A percentile compares a stretch with the other conserved stretches of the same genome.
These are phyloP conservation scores for Pharnaceum exiguum DNA, from an alignment of 148 eudicot species.

Conservation along the genomic window DNA sequence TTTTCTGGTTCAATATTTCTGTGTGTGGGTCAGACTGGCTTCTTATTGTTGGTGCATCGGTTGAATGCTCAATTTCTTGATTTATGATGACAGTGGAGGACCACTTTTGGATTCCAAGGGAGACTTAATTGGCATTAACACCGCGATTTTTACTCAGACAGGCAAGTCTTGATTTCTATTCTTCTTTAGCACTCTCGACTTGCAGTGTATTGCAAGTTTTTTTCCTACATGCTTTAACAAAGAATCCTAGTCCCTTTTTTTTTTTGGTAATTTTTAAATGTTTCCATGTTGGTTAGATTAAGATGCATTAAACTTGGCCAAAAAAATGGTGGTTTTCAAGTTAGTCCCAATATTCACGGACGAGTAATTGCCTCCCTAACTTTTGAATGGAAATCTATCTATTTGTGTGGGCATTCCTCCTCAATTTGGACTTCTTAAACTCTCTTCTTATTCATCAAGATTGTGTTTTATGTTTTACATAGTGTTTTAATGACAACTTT, in stretches of 20 bases:
- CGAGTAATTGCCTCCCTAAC: too few species aligned
- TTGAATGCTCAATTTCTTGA: neutral
- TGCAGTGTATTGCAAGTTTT: neutral
- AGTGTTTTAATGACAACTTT: too few species aligned
- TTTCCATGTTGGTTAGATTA: too few species aligned
- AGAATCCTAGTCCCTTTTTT: neutral
- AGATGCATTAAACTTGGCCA: too few species aligned
- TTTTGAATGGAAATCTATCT: too few species aligned
- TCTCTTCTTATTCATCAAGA: too few species aligned
- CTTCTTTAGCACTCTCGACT: neutral
- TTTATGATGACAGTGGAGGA: conserved; percentile 70
- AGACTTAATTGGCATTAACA: conserved; percentile 86
- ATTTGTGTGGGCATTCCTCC: too few species aligned
- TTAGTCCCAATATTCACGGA: too few species aligned
- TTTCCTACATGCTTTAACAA: neutral
- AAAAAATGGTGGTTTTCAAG: too few species aligned
- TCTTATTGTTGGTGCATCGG: neutral
- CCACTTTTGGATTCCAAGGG: conserved; percentile 94
- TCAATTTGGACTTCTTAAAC: too few species aligned
- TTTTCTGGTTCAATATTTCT: neutral
- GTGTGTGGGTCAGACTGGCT: neutral
- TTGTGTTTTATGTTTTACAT: too few species aligned
- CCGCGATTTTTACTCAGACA: conserved; percentile 96
- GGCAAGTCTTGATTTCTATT: conserved; percentile 37
- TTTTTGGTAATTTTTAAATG: neutral